Base-by-base conservation (phyloP, 2,329 filamentous ascomycete species). In the Sporothrix curviconia region DNA sequence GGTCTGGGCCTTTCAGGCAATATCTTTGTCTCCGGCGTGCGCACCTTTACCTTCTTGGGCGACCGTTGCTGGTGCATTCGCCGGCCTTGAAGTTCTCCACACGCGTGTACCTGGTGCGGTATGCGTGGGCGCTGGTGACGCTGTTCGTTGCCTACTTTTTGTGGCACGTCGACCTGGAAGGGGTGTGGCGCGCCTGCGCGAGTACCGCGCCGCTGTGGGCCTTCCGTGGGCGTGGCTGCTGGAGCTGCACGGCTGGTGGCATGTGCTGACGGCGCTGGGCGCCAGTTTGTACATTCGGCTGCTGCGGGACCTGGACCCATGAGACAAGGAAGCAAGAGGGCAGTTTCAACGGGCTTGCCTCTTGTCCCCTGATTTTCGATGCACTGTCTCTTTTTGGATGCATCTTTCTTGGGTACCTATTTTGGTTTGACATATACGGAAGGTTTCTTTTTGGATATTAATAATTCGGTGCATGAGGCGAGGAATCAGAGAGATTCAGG, bases 241-340 rank as follows among this genome's bases (percentile, higher is more conserved):
- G 4, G 82, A 85, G 68, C 64, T 84, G 14, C 82, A 85, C 63
- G 82, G 81, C 1, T 85, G 81, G 82, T 85, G 82, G 82, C 82
- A 85, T 63, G 68, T 85, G 15, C 68, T 83, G 25, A 85, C 82
- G 0, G 82, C 79, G 0, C 69, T 81, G 19, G 76, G 79, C 1
- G 80, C 81, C 30, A 56, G 53, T 28, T 36, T 55, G 43, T 59
- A 55, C 32, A 56, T 59, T 17, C 49, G 50, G 3, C 54, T 59
- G 43, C 43, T 59, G 30, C 54, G 58, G 7, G 50, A 57, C 14
- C 28, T 59, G 28, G 37, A 43, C 9, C 44, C 44, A 43, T 56
- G 28, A 50, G 14, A 14, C 17, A 2, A 1, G 12, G 30, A 4
- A 2, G 44, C 2, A 1, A 15, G 12, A 6, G 8, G n/a, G 3